Base-by-base conservation (phyloP, 805 yeast genomes). In the Priceomyces castillae region DNA sequence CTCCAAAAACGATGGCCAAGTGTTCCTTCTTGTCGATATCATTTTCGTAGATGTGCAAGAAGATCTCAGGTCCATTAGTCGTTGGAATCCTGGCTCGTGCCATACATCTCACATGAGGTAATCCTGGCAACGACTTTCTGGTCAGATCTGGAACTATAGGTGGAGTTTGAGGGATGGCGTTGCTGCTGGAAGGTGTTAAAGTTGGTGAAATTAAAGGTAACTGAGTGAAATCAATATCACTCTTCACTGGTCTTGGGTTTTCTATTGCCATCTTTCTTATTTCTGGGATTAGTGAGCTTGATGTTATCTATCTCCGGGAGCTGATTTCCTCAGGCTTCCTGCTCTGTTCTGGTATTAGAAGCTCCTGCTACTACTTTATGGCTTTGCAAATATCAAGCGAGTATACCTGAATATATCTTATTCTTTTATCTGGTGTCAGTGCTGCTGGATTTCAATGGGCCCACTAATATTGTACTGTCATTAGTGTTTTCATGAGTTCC, bases 1-100 rank as follows among this genome's bases (percentile, higher is more conserved):
- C 96, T 7, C 98, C 97, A 67, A 94, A 92, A 3, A 94, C 99
- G 46, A 94, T 92, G 4, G 99, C 99, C 56, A 94, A 68, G 65
- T 94, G 99, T 65, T 94, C 99, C 62, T 94, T 94, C 39, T 81
- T 73, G 65, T 94, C 99, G 43, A 84, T 67, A 58, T 89, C 81
- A 61, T 94, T 94, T 38, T 85, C 76, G 65, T 94, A 94, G 28
- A 94, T 65, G 67, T 94, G 99, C 43, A 94, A 70, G 56, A 90
- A 94, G 40, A 92, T 90, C 59, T 94, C 99, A 1, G 95, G 90
- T 2, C 97, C 98, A 42, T 82, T 82, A 1, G 96, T 90, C 3
- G 99, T 94, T 39, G 99, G 99, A 43, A 94, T 92, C 46, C 99
- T 74, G 2, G 99, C 99, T 42, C 99, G 74, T 4, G 96, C 96